A percentile compares a stretch with the other conserved stretches of the same genome.
phyloP scores from a whole-genome alignment of 192 early-diverging fungal genomes.

The Coemansia sp. region DNA sequence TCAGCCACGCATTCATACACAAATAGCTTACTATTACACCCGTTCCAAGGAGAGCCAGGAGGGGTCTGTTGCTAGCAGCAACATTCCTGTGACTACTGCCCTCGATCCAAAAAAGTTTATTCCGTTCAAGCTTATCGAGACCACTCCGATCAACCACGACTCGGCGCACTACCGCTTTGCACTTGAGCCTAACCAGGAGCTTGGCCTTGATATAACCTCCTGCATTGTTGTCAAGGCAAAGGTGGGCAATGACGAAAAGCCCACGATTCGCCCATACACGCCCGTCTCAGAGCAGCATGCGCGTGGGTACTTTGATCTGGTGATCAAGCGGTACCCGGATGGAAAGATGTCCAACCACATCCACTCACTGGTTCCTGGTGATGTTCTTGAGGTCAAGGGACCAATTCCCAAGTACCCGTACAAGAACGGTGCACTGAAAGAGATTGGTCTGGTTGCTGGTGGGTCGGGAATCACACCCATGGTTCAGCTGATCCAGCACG shows the following conservation, averaged over 20 bases:
- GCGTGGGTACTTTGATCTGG: slow-evolving; percentile 70
- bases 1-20: not conserved
- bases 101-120: slow-evolving; percentile 49
- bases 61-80: not conserved
- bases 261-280: slow-evolving; percentile 81
- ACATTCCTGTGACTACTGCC: slow-evolving; percentile 18
- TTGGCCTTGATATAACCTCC: slow-evolving; percentile 72
- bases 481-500: slow-evolving; percentile 71
- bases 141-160: slow-evolving; percentile 67
- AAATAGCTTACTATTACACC: slow-evolving; percentile 48
- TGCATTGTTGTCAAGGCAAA: slow-evolving; percentile 73
- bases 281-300: slow-evolving; percentile 60
- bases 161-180: slow-evolving; percentile 66
- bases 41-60: slow-evolving; percentile 22
- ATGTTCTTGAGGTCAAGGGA: slow-evolving; percentile 77
- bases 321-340: slow-evolving; percentile 76
- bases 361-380: slow-evolving; percentile 65
- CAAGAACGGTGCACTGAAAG: slow-evolving; percentile 57
- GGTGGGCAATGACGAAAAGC: slow-evolving; percentile 57
- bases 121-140: slow-evolving; percentile 45
- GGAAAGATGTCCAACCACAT: slow-evolving; percentile 67
- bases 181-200: slow-evolving; percentile 62
- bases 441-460: slow-evolving; percentile 80
- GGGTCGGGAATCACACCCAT: slow-evolving; percentile 87
- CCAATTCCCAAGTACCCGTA: slow-evolving; percentile 74